phyloP scores from a whole-genome alignment of 495 filamentous ascomycete genomes.

The Penicillium psychrofluorescens region DNA sequence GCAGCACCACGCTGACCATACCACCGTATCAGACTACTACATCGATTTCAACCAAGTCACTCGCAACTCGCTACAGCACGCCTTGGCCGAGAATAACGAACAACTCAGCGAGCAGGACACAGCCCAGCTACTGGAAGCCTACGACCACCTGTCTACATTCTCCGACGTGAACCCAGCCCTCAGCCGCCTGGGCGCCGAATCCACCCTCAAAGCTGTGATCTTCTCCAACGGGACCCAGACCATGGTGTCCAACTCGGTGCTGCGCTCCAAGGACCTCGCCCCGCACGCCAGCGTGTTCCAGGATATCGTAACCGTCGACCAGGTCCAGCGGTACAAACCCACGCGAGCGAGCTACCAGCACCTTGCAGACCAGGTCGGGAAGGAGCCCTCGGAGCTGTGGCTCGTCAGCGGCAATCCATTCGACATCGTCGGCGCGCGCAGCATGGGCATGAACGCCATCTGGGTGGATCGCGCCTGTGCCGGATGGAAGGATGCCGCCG shows the following conservation, averaged over 20 bases:
- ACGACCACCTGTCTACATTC: constrained; percentile 63
- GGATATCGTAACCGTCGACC: constrained; percentile 56
- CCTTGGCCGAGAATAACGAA: constrained; percentile 48
- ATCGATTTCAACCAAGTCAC: constrained; percentile 61
- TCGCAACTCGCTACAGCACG: constrained; percentile 53
- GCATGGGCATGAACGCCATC: constrained; percentile 47
- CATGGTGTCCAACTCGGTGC: constrained; percentile 58
- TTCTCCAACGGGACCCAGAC: constrained; percentile 68
- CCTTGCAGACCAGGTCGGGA: constrained; percentile 47
- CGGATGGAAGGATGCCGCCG: constrained; percentile 32
- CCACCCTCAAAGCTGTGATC: constrained; percentile 46
- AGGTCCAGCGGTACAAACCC: constrained; percentile 60
- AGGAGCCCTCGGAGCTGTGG: constrained; percentile 51
- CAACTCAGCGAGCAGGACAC: constrained; percentile 34
- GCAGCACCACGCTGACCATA: neutral
- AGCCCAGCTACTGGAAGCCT: constrained; percentile 51
- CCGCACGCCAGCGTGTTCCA: constrained; percentile 43
- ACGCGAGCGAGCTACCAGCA: constrained; percentile 55
- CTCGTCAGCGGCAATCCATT: constrained; percentile 75
- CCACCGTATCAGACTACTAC: constrained; percentile 47
- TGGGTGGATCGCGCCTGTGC: constrained; percentile 59
- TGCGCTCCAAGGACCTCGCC: constrained; percentile 46
- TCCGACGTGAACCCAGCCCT: constrained; percentile 55
- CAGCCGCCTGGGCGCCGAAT: constrained; percentile 27
- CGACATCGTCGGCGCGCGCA: constrained; percentile 52